phyloP scores from a whole-genome alignment of 306 rosid genomes.

The Begonia loranthoides region DNA sequence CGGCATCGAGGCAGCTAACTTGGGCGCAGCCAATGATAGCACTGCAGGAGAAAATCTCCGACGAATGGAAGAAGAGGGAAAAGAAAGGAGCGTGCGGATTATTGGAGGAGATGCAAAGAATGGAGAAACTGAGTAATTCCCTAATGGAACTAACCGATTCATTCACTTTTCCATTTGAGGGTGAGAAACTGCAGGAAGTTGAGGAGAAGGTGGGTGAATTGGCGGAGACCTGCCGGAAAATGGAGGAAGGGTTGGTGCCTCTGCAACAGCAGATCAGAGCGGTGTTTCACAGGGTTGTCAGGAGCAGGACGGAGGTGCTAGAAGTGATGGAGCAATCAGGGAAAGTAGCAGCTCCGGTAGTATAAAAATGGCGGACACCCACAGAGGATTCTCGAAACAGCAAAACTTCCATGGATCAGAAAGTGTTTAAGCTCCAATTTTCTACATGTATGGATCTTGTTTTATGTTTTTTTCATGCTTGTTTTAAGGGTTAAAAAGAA shows the following conservation, averaged over 20 bases:
- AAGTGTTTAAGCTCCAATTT: too few relatives aligned
- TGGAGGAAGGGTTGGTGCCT: conserved; percentile 86
- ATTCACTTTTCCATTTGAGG: conserved; percentile 49
- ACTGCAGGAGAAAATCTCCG: conserved; percentile 72
- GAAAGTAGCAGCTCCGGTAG: conserved; percentile 29
- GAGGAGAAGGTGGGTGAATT: conserved; percentile 50
- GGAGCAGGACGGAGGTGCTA: conserved; percentile 78
- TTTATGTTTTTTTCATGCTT: too few relatives aligned
- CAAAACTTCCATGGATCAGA: too few relatives aligned
- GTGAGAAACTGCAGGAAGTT: conserved; percentile 41
- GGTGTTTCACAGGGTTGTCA: conserved; percentile 66
- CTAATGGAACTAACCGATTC: conserved; percentile 54
- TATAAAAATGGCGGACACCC: conserved; percentile 12
- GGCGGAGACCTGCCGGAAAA: conserved; percentile 48
- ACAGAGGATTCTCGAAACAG: not conserved
- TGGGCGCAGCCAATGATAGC: conserved; percentile 75
- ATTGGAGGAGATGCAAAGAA: conserved; percentile 68
- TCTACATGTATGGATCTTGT: too few relatives aligned
- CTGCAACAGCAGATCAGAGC: conserved; percentile 82
- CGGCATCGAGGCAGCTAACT: conserved; percentile 28
- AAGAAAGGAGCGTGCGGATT: conserved; percentile 62
- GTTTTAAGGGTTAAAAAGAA: too few relatives aligned
- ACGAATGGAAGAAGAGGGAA: conserved; percentile 97
- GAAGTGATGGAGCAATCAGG: conserved; percentile 56
- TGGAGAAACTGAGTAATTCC: conserved; percentile 53